Base-by-base conservation (phyloP, 345 rosid genomes). In the Pelargonium nanum region DNA sequence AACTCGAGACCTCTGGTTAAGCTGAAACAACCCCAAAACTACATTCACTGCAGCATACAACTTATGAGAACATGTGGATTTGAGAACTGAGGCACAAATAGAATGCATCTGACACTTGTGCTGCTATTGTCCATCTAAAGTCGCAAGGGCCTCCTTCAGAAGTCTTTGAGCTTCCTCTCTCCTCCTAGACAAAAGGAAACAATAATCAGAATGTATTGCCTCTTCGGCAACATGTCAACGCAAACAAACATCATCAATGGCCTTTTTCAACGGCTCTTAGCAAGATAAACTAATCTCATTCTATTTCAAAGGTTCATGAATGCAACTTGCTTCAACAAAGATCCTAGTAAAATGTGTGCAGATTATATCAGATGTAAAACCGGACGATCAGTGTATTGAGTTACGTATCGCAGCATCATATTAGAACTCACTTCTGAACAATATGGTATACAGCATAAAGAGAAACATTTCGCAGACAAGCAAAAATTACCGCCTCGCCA, bases 101-200 rank as follows among this genome's bases (percentile, higher is more conserved):
- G 48, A 40, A 40, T 40, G 48, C 48, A 0, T 10, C 48, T 2
- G 15, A 12, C 0, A 24, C 59, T n/a, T n/a, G n/a, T n/a, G n/a
- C n/a, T n/a, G n/a, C n/a, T 69, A 68, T 24, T 67, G 75, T 32
- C 86, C 93, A 23, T 86, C 91, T 60, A 88, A 73, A 24, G 94
- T 82, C 61, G 72, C 83, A 0, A 83, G 80, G 59, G 96, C 81
- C 71, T 88, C 95, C 70, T 75, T 80, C n/a, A 89, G 85, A 61
- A 85, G 84, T 69, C 73, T 65, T 30, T 78, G 95, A 22, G 89
- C 86, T 69, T 87, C 93, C 68, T 92, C 91, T 77, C 98, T 84
- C 68, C 88, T 78, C 83, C 93, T 88, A 55, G 24, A 63, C 65
- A 78, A 62, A 72, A 56, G 30, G 34, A 65, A 61, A 23, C 53